Conservation (phyloP, 2,329 filamentous ascomycete species). For the Aureobasidium uvarum region DNA sequence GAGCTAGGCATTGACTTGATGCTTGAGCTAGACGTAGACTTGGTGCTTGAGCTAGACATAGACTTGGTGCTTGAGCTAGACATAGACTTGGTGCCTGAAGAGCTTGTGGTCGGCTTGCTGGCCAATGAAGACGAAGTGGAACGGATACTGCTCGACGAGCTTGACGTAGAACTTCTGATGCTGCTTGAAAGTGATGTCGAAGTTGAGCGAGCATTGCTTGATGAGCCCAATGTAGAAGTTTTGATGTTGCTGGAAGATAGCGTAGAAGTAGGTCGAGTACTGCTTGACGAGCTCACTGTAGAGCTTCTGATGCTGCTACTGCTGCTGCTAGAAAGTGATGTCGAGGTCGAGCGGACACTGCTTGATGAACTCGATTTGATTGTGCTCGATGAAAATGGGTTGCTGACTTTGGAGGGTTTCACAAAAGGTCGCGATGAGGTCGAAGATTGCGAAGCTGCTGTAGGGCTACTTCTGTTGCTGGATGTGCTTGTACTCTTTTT, state of each 20-base stretch:
- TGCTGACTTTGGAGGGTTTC: neutral
- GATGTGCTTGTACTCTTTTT: constrained; percentile 9
- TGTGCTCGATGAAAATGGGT: neutral
- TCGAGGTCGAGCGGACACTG: neutral
- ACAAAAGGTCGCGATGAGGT: neutral
- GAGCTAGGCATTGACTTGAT: no score
- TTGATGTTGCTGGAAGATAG: neutral
- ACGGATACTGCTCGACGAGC: neutral
- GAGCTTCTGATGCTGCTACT: neutral
- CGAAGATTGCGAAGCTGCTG: neutral
- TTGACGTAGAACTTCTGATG: neutral
- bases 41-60: neutral
- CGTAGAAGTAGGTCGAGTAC: neutral
- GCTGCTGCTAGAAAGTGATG: neutral
- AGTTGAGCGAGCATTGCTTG: neutral
- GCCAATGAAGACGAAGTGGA: neutral
- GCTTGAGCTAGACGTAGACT: neutral
- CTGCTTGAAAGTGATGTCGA: neutral
- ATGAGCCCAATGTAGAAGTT: neutral
- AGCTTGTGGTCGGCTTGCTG: neutral
- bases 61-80: no score
- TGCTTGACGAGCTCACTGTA: neutral
- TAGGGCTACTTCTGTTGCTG: neutral
- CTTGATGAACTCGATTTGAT: neutral
- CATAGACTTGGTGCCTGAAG: neutral